Conservation (phyloP, 1,284 basidiomycete genomes). For the Salmacisia buchloeana region DNA sequence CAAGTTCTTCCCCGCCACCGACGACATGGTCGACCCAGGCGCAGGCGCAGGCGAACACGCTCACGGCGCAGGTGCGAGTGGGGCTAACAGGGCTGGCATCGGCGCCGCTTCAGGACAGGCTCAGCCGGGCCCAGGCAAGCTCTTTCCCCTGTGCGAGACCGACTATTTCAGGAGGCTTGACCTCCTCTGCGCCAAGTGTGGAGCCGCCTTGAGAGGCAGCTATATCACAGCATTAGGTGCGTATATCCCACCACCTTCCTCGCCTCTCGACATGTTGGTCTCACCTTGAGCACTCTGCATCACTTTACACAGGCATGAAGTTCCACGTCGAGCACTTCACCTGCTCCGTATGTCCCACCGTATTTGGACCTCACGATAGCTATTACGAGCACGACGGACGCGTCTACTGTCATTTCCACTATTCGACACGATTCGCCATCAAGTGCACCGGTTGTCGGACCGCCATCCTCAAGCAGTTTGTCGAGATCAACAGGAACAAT, state of each 20-base stretch:
- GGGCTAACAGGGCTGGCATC: too few species aligned
- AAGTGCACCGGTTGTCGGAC: conserved; percentile 96
- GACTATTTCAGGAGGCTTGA: conserved; percentile 96
- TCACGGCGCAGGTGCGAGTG: not conserved
- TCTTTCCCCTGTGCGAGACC: conserved; percentile 66
- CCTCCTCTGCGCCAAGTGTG: conserved; percentile 93
- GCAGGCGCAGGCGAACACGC: conserved; percentile 56
- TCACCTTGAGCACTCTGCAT: not conserved
- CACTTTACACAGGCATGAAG: conserved; percentile 66
- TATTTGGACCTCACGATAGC: conserved; percentile 95
- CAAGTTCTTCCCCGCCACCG: conserved; percentile 82
- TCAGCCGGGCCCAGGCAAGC: conserved; percentile 23
- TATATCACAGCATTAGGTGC: conserved; percentile 95
- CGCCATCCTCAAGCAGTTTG: conserved; percentile 99
- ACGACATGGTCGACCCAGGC: conserved; percentile 63
- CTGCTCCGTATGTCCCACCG: conserved; percentile 88
- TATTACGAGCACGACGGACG: conserved; percentile 97
- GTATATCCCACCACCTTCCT: not conserved
- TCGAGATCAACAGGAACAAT: conserved; percentile 98
- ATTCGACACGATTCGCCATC: conserved; percentile 94
- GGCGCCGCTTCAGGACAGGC: too few species aligned
- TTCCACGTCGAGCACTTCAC: conserved; percentile 99
- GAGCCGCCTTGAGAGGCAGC: conserved; percentile 85
- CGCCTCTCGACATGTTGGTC: not conserved
- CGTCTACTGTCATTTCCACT: conserved; percentile 74